phyloP scores from a whole-genome alignment of 2,329 filamentous ascomycete species.

The Beauveria australis region DNA sequence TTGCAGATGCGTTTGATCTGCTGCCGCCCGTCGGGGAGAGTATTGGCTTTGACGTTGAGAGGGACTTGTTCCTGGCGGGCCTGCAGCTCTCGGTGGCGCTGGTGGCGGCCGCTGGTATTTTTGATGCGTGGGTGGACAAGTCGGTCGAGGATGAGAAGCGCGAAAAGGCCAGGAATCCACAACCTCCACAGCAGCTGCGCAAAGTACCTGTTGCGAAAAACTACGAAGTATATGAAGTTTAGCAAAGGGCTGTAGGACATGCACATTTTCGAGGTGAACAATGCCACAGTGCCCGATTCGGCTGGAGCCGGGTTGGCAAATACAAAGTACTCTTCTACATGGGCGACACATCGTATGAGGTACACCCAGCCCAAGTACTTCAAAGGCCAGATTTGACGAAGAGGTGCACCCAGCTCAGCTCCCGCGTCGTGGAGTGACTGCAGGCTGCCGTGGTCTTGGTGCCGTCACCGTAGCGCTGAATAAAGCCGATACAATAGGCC shows the following conservation, averaged over 20 bases:
- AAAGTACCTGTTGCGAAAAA: background rate
- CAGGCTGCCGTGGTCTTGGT: no score
- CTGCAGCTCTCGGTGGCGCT: conserved; percentile 4
- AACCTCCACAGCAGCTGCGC: background rate
- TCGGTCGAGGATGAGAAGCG: background rate
- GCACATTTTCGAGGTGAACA: no score
- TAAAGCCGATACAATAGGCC: no score
- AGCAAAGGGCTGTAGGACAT: background rate
- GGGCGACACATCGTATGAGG: no score
- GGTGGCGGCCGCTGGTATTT: background rate
- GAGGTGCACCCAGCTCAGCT: no score
- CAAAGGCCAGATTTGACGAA: no score
- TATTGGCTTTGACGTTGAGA: background rate
- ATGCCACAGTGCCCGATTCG: no score
- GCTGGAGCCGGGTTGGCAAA: no score
- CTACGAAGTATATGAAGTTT: background rate
- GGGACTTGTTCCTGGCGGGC: conserved; percentile 3
- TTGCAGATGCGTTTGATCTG: conserved; percentile 5
- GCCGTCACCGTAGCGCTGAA: no score
- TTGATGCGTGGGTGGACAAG: background rate
- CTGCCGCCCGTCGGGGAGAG: background rate
- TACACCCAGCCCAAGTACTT: no score
- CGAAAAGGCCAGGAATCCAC: background rate
- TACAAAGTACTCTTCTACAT: no score
- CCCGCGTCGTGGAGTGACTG: no score